Evolutionary conservation across 495 filamentous ascomycete species (phyloP).

Genomic region (Podospora didyma): DNA sequence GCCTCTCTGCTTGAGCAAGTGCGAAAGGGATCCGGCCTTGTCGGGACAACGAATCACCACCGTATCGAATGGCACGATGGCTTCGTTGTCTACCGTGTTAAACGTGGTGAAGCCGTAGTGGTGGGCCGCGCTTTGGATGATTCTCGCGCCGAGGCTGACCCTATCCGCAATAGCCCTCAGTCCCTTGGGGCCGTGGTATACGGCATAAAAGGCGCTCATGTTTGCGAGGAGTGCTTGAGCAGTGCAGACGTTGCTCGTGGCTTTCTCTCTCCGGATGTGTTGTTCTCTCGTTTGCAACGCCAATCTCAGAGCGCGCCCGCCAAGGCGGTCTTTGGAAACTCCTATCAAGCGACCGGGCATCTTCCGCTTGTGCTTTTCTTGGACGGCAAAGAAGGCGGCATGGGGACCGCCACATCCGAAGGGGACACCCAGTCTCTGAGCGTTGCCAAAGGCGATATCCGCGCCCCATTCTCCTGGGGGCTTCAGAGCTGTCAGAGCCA

Average conservation of each 20-base stretch:
- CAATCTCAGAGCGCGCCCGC: constrained; percentile 78
- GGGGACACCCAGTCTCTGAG: constrained; percentile 93
- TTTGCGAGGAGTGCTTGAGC: constrained; percentile 94
- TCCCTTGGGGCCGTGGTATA: constrained; percentile 90
- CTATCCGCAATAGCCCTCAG: constrained; percentile 81
- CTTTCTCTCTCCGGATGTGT: constrained; percentile 96
- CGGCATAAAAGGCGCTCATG: constrained; percentile 96
- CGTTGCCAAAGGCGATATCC: constrained; percentile 93
- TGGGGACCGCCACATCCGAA: constrained; percentile 94
- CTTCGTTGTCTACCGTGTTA: constrained; percentile 51
- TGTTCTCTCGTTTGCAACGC: constrained; percentile 95
- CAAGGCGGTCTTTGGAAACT: constrained; percentile 87
- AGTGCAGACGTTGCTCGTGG: constrained; percentile 98
- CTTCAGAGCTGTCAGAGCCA: constrained; percentile 85
- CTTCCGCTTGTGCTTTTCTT: constrained; percentile 91
- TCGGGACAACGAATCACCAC: constrained; percentile 55
- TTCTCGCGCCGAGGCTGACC: constrained; percentile 63
- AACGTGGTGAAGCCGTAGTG: constrained; percentile 63
- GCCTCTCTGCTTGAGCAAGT: constrained; percentile 8
- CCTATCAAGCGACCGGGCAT: constrained; percentile 92
- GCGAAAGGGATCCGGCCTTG: constrained; percentile 2
- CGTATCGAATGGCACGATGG: constrained; percentile 72
- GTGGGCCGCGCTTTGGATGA: constrained; percentile 64
- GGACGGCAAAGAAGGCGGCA: constrained; percentile 93
- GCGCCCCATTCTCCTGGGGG: constrained; percentile 95